Evolutionary conservation across 148 eudicot species (phyloP).

Genomic region (Rheum nobile): DNA sequence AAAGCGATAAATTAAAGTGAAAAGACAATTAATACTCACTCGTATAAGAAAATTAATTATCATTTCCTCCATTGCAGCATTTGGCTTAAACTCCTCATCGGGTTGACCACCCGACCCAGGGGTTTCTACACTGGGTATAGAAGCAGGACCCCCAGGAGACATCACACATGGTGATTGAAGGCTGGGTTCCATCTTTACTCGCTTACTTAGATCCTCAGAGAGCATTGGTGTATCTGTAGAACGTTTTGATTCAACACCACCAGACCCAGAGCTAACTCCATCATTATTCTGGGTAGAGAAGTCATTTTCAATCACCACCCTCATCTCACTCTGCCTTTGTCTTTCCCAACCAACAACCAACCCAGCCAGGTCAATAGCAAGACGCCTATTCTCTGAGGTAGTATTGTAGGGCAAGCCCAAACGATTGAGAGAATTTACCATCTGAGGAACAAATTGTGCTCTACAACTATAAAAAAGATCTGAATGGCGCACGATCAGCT

Average conservation of each 20-base stretch:
- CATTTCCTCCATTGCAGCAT: conserved; percentile 99
- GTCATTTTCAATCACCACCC: conserved; percentile 42
- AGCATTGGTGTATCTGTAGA: conserved; percentile 46
- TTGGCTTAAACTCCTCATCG: conserved; percentile 97
- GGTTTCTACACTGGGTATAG: conserved; percentile 80
- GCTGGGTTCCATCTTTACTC: conserved; percentile 94
- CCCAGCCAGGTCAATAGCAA: conserved; percentile 98
- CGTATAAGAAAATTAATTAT: conserved; percentile 94
- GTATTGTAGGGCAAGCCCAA: conserved; percentile 92
- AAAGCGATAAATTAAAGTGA: not conserved
- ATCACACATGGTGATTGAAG: conserved; percentile 76
- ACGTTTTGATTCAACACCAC: conserved; percentile 51
- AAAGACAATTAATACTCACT: conserved; percentile 23
- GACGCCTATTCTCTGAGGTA: conserved; percentile 89
- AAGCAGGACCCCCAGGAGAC: conserved; percentile 89
- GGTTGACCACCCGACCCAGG: conserved; percentile 86
- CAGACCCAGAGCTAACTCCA: conserved; percentile 30
- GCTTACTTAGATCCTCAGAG: conserved; percentile 69
- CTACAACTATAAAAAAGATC: conserved; percentile 96
- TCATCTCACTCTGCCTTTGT: conserved; percentile 90
- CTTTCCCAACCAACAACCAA: conserved; percentile 98
- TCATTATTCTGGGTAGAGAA: conserved; percentile 21
- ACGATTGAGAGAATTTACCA: conserved; percentile 96
- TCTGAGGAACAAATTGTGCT: conserved; percentile 99
- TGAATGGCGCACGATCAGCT: conserved; percentile 97